These are phyloP conservation scores for Macrolepiota fuliginosa DNA, from an alignment of 768 basidiomycete genomes.

Conservation along the genomic window DNA sequence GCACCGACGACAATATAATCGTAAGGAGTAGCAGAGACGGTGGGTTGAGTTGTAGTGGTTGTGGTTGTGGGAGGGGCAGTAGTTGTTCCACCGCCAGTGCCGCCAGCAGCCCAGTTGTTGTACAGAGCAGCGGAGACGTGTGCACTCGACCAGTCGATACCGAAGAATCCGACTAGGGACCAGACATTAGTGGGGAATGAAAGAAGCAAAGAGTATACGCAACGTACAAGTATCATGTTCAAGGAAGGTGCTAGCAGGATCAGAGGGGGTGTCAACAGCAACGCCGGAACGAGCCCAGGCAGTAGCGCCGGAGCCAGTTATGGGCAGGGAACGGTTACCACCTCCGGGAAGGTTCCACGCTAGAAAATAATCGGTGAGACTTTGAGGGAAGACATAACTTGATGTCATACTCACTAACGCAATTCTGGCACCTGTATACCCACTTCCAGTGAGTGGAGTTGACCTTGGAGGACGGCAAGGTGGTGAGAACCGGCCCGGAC, in stretches of 20 bases:
- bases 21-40: constrained; percentile 38
- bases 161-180: constrained; percentile 55
- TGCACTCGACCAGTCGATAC: constrained; percentile 43
- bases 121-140: constrained; percentile 47
- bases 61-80: constrained; percentile 31
- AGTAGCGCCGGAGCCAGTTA: constrained; percentile 33
- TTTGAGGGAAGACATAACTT: not conserved
- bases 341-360: constrained; percentile 38
- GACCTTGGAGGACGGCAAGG: constrained; percentile 45
- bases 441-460: constrained; percentile 67
- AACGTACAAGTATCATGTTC: constrained; percentile 60
- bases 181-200: not conserved
- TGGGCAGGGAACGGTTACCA: constrained; percentile 36
- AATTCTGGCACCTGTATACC: constrained; percentile 67
- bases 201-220: not conserved
- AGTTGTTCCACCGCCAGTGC: constrained; percentile 37
- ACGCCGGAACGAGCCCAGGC: constrained; percentile 50
- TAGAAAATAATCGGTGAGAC: constrained; percentile 7
- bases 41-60: constrained; percentile 31
- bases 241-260: constrained; percentile 47
- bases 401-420: constrained; percentile 45
- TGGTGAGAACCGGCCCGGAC: constrained; percentile 50
- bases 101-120: constrained; percentile 47
- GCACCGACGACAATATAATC: constrained; percentile 58
- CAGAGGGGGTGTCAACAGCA: constrained; percentile 45